phyloP scores from a whole-genome alignment of 2,329 filamentous ascomycete species.

The Alternaria triticina region DNA sequence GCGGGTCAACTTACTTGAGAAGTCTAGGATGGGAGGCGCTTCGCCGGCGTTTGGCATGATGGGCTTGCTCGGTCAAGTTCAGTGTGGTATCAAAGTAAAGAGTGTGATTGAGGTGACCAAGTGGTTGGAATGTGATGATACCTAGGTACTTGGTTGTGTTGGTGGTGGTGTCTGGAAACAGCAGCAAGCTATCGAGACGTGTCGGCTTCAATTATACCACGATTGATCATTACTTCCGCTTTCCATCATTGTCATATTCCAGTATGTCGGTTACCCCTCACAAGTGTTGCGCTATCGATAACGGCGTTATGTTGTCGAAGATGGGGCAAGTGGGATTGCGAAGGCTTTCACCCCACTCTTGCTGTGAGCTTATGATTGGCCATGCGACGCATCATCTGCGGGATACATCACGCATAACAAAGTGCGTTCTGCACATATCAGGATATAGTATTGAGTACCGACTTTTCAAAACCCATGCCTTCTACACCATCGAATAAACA shows the following conservation, averaged over 20 bases:
- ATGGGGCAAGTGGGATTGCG: slow-evolving; percentile 15
- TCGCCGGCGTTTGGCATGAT: slow-evolving; percentile 30
- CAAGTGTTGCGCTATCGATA: not conserved
- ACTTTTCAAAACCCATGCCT: too few relatives aligned
- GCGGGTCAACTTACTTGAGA: slow-evolving; percentile 26
- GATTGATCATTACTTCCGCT: not conserved
- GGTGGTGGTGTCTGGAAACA: not conserved
- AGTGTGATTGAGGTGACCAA: not conserved
- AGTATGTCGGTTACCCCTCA: not conserved
- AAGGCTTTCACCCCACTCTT: slow-evolving; percentile 3
- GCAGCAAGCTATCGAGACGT: not conserved
- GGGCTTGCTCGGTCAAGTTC: not conserved
- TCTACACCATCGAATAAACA: too few relatives aligned
- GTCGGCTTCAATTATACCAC: not conserved
- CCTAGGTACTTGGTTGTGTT: not conserved
- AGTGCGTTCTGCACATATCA: not conserved
- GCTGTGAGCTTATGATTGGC: not conserved
- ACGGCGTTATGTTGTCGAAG: slow-evolving; percentile 2
- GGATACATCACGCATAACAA: not conserved
- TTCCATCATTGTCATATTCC: not conserved
- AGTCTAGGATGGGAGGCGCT: slow-evolving; percentile 36
- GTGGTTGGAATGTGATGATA: not conserved
- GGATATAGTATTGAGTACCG: not conserved
- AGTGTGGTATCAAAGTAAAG: not conserved
- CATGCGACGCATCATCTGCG: not conserved